Percentiles rank a stretch among this genome's conserved stretches.
Conservation (phyloP, 495 filamentous ascomycete species). For the Aspergillus sparsus region DNA sequence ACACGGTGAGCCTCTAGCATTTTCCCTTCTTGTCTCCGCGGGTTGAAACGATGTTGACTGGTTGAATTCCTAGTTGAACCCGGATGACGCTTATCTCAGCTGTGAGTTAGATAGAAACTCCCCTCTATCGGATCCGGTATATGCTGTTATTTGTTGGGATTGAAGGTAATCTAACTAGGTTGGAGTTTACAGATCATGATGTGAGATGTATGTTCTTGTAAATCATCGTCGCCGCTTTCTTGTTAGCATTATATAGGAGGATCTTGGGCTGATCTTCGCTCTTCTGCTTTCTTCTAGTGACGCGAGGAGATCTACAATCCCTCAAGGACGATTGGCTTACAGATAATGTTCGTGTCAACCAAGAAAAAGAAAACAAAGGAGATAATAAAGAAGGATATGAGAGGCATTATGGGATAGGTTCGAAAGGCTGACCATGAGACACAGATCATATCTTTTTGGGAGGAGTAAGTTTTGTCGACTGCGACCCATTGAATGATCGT, state of each 20-base stretch:
- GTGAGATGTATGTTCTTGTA: constrained; percentile 59
- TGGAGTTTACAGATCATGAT: constrained; percentile 58
- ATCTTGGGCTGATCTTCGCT: not conserved
- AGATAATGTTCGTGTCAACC: constrained; percentile 73
- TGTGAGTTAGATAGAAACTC: constrained; percentile 51
- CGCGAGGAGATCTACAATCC: constrained; percentile 79
- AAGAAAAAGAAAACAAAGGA: not conserved
- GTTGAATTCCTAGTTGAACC: constrained; percentile 50
- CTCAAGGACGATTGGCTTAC: constrained; percentile 95
- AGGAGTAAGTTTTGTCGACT: constrained; percentile 66
- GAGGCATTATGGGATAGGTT: not conserved
- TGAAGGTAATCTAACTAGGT: constrained; percentile 21
- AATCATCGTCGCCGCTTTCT: not conserved
- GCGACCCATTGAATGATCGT: too few species aligned
- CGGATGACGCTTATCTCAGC: constrained; percentile 72
- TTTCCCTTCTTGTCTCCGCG: not conserved
- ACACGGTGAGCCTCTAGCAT: constrained; percentile 34
- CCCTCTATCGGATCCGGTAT: not conserved
- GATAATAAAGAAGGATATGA: too few species aligned
- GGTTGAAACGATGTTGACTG: not conserved
- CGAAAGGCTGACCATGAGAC: constrained; percentile 10
- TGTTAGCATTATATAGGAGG: not conserved
- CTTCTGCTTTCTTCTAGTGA: constrained; percentile 51
- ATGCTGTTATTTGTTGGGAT: not conserved
- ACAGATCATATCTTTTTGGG: constrained; percentile 87